Evolutionary conservation across 768 basidiomycete species (phyloP).

Genomic region (Daedaleopsis sinensis): DNA sequence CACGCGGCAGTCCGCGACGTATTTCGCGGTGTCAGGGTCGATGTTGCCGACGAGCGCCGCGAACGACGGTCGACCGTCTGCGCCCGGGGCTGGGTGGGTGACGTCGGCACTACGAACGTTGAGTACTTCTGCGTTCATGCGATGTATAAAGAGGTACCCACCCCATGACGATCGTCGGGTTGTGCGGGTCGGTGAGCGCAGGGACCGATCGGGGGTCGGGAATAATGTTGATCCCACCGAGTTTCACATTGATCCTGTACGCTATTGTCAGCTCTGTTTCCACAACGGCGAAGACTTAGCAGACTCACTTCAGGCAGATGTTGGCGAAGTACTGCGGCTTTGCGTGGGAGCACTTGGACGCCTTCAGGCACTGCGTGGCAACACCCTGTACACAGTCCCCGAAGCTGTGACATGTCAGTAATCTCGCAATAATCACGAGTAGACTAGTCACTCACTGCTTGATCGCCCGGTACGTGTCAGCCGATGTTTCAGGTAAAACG

Average conservation of each 20-base stretch:
- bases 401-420: slow-evolving; percentile 49
- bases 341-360: slow-evolving; percentile 63
- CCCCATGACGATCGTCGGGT: slow-evolving; percentile 83
- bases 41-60: slow-evolving; percentile 81
- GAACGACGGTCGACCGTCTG: slow-evolving; percentile 79
- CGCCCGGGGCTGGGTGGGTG: slow-evolving; percentile 81
- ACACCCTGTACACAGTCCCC: slow-evolving; percentile 74
- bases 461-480: slow-evolving; percentile 75
- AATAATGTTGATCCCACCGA: slow-evolving; percentile 81
- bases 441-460: slow-evolving; percentile 60
- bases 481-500: slow-evolving; percentile 72
- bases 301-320: slow-evolving; percentile 70
- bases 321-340: slow-evolving; percentile 83
- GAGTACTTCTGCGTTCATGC: background rate
- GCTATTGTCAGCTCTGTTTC: slow-evolving; percentile 2
- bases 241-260: slow-evolving; percentile 76
- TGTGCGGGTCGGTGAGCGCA: slow-evolving; percentile 65
- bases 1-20: slow-evolving; percentile 60
- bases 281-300: background rate
- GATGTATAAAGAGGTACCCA: slow-evolving; percentile 5
- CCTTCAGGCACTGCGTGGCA: slow-evolving; percentile 79
- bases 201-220: slow-evolving; percentile 70
- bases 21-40: slow-evolving; percentile 76
- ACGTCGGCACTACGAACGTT: slow-evolving; percentile 62
- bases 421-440: background rate